Evolutionary conservation across 1,139 yeast species (phyloP).

Genomic region (Debaryomyces sp.): DNA sequence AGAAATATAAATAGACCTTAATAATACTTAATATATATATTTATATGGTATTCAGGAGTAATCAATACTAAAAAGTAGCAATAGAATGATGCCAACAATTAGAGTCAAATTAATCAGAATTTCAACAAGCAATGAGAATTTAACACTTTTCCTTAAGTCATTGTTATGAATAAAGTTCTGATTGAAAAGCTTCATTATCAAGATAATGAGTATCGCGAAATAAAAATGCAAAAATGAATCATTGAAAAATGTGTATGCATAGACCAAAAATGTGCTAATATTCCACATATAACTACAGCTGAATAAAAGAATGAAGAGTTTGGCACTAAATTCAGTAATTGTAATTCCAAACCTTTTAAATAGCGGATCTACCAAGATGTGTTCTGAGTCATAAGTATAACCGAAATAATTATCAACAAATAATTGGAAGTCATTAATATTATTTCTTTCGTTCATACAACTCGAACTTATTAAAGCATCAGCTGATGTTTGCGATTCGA

Average conservation of each 20-base stretch:
- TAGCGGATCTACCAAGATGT: slow-evolving; percentile 16
- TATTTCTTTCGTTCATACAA: not conserved
- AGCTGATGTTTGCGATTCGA: not conserved
- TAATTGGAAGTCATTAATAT: not conserved
- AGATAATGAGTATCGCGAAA: not conserved
- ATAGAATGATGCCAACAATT: slow-evolving; percentile 3
- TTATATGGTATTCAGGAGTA: not conserved
- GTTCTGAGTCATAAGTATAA: not conserved
- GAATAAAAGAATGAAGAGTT: not conserved
- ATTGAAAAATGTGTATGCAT: slow-evolving; percentile 3
- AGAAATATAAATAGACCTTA: not conserved
- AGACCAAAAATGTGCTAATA: not conserved
- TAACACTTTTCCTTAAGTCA: slow-evolving; percentile 5
- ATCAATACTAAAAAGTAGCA: not conserved
- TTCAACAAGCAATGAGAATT: slow-evolving; percentile 11
- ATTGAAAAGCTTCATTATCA: slow-evolving; percentile 14
- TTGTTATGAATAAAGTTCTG: slow-evolving; percentile 15
- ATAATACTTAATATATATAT: not conserved
- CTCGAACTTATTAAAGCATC: not conserved
- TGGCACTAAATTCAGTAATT: not conserved
- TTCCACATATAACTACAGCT: not conserved
- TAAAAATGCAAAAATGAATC: not conserved
- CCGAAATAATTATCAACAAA: not conserved
- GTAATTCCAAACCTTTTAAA: slow-evolving; percentile 16
- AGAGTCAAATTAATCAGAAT: slow-evolving; percentile 10